Base-by-base conservation (phyloP, 495 filamentous ascomycete species). In the Podospora pseudopauciseta region DNA sequence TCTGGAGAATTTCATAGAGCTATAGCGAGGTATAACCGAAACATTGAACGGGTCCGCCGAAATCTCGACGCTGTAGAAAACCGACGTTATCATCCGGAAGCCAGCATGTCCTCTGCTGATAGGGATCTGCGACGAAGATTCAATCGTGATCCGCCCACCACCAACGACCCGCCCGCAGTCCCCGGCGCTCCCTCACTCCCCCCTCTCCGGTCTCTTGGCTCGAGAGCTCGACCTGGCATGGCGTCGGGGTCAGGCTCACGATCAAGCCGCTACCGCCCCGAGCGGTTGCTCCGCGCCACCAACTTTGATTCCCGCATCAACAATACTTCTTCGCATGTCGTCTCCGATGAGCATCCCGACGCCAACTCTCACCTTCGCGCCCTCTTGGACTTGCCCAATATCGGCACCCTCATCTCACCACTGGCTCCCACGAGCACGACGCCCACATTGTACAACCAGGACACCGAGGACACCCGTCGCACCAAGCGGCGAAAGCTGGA, bases 401-500 rank as follows among this genome's bases (percentile, higher is more conserved):
- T 28, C 27, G 54, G 70, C 6, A 63, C 80, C 57, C 13, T 72
- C 80, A 58, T 73, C 81, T 80, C 85, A 11, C 72, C 72, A 26
- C 65, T 78, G 32, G 73, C 75, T 18, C 76, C 82, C 34, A 75
- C 81, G 30, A 62, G 60, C 55, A 73, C 79, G 15, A 72, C 80
- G 53, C 71, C 74, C 18, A 70, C 75, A 3, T 63, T 73, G 7
- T 72, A 73, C 30, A 64, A 63, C 32, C 74, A 75, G 18, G 80
- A 83, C 30, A 59, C 71, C 30, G 84, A 81, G 66, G 81, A 84
- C 62, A 80, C 78, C 66, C 84, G 84, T 65, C 79, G 87, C 59
- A 70, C 78, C 62, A 97, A 97, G 76, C 86, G 93, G 49, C 85
- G 92, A 66, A 94, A 92, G 78, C 74, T 94, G 39, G 90, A 92